Percentiles rank a stretch among this genome's conserved stretches.
These are phyloP conservation scores for Parachaetomium inaequale DNA, from an alignment of 495 filamentous ascomycete species.

Conservation along the genomic window DNA sequence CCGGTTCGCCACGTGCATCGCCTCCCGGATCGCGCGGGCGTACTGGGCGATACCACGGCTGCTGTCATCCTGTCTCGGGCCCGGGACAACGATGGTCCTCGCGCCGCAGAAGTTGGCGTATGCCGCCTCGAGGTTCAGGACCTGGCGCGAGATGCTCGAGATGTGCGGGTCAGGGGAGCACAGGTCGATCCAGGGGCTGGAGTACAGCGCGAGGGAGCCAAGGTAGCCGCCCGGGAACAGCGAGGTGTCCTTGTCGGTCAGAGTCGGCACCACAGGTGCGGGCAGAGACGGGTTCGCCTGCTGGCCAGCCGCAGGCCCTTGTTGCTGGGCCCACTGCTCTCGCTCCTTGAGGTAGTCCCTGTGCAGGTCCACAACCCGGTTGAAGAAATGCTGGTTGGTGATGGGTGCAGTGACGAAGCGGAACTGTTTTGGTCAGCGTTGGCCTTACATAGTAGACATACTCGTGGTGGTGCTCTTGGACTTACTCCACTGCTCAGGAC, in stretches of 20 bases:
- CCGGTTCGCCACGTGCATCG: constrained; percentile 65
- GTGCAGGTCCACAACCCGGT: constrained; percentile 63
- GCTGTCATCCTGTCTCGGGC: constrained; percentile 55
- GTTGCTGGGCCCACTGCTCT: constrained; percentile 25
- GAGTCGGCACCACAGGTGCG: constrained; percentile 60
- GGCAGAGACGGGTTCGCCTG: constrained; percentile 32
- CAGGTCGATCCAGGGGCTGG: constrained; percentile 86
- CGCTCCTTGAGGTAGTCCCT: constrained; percentile 50
- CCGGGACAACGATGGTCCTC: constrained; percentile 74
- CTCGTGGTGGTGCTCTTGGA: neutral
- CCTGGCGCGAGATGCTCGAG: constrained; percentile 78
- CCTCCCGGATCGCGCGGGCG: constrained; percentile 80
- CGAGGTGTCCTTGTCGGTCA: constrained; percentile 69
- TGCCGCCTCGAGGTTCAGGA: constrained; percentile 82
- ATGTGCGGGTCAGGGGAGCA: constrained; percentile 78
- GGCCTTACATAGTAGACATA: neutral
- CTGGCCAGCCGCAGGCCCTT: constrained; percentile 21
- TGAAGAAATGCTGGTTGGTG: constrained; percentile 77
- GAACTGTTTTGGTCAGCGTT: constrained; percentile 59
- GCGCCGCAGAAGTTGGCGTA: constrained; percentile 95
- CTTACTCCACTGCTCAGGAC: constrained; percentile 64
- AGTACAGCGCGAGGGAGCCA: constrained; percentile 65
- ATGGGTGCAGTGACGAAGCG: constrained; percentile 88
- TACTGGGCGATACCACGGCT: constrained; percentile 59
- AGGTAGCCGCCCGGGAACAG: constrained; percentile 69